Percentiles rank a stretch among this genome's conserved stretches.
These are phyloP conservation scores for Colletotrichum endophyticum DNA, from an alignment of 2,329 filamentous ascomycete species.

Conservation along the genomic window DNA sequence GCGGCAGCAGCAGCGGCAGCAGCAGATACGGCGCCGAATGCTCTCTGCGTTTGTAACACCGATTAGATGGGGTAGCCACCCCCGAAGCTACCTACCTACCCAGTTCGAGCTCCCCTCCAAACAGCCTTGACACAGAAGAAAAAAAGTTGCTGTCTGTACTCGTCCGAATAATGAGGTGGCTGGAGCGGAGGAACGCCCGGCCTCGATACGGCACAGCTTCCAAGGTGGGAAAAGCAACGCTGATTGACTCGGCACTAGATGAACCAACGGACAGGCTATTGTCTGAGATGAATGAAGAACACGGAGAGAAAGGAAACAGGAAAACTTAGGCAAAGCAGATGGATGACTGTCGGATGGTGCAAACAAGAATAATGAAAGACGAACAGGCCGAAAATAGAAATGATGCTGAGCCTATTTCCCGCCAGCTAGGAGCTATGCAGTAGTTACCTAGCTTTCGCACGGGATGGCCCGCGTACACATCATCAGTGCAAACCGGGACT, in stretches of 20 bases:
- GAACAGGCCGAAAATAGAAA: neutral
- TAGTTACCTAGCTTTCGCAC: neutral
- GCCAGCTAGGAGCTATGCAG: neutral
- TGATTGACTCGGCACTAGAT: neutral
- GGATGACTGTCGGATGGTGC: neutral
- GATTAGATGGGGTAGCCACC: neutral
- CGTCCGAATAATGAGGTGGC: constrained; percentile 15
- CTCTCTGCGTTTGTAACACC: neutral
- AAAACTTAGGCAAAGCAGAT: neutral
- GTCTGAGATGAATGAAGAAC: neutral
- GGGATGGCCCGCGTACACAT: constrained; percentile 1
- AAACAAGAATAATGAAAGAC: neutral
- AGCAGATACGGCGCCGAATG: neutral
- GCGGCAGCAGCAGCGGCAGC: neutral
- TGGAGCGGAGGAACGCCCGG: neutral
- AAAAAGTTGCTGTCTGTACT: neutral
- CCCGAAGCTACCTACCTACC: neutral
- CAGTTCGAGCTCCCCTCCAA: too few species aligned
- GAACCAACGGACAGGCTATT: neutral
- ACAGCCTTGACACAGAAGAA: neutral
- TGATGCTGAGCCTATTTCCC: neutral
- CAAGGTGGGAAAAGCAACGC: neutral
- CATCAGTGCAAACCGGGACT: neutral
- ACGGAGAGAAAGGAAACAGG: neutral
- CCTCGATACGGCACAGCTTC: neutral